Base-by-base conservation (phyloP, 148 eudicot genomes). In the Persicaria maculosa region DNA sequence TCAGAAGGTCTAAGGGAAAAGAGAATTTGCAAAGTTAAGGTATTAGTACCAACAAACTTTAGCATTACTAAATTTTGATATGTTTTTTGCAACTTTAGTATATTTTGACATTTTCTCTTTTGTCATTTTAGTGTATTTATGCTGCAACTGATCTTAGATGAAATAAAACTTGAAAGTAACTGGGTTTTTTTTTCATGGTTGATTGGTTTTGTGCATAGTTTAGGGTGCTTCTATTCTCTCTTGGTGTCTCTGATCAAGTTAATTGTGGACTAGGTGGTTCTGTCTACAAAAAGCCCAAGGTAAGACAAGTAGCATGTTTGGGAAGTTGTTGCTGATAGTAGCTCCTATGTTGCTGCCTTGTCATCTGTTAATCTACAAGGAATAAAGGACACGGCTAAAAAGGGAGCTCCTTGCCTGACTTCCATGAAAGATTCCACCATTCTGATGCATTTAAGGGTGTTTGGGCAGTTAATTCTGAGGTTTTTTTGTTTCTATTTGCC, bases 301-400 rank as follows among this genome's bases (percentile, higher is more conserved):
- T 95, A 97, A 47, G 99, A 95, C 70, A 95, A 89, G 81, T 97
- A 92, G 75, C 92, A 81, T 84, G 79, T 95, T 14, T 95, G 97
- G 97, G 99, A 95, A 80, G 84, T 97, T 16, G 81, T 55, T 48
- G 99, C 99, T 72, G 99, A 95, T 57, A 92, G 97, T 79, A 88
- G 91, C 86, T 88, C 96, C 14, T 95, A 90, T 71, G 81, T 82
- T 61, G n/a, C n/a, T n/a, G n/a, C n/a, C n/a, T n/a, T n/a, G n/a
- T n/a, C n/a, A n/a, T n/a, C n/a, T n/a, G n/a, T n/a, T n/a, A n/a
- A n/a, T n/a, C n/a, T n/a, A n/a, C n/a, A n/a, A n/a, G n/a, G n/a
- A n/a, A n/a, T n/a, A n/a, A n/a, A n/a, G n/a, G n/a, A n/a, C n/a
- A n/a, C n/a, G n/a, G n/a, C n/a, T n/a, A n/a, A n/a, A n/a, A n/a